Conservation (phyloP, 1,139 yeast genomes). For the Debaryomyces nepalensis region DNA sequence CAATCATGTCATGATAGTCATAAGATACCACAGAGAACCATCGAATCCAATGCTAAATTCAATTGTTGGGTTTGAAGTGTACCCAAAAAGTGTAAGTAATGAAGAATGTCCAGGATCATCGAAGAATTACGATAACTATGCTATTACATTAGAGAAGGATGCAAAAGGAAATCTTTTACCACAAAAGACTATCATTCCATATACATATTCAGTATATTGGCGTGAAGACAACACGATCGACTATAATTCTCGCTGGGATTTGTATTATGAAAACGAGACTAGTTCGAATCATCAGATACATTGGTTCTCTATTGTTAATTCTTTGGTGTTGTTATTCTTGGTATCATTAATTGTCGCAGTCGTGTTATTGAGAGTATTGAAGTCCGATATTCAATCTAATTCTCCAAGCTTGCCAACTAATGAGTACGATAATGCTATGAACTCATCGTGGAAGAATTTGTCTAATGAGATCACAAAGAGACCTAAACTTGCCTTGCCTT, state of each 20-base stretch:
- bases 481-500: slow-evolving; percentile 50
- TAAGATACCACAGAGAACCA: slow-evolving; percentile 68
- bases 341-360: slow-evolving; percentile 67
- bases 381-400: slow-evolving; percentile 37
- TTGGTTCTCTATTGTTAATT: slow-evolving; percentile 72
- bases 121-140: slow-evolving; percentile 58
- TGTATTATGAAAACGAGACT: slow-evolving; percentile 65
- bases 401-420: slow-evolving; percentile 24
- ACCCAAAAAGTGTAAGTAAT: slow-evolving; percentile 79
- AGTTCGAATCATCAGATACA: slow-evolving; percentile 55
- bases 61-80: slow-evolving; percentile 89
- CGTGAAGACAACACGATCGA: slow-evolving; percentile 73
- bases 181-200: slow-evolving; percentile 55
- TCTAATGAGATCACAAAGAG: slow-evolving; percentile 57
- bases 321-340: slow-evolving; percentile 61
- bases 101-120: slow-evolving; percentile 72
- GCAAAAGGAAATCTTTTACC: slow-evolving; percentile 23
- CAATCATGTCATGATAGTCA: slow-evolving; percentile 81
- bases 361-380: slow-evolving; percentile 58
- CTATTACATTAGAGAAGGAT: slow-evolving; percentile 35
- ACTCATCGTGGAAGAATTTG: slow-evolving; percentile 54
- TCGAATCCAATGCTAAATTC: slow-evolving; percentile 46
- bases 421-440: slow-evolving; percentile 14
- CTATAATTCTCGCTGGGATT: slow-evolving; percentile 76
- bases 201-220: slow-evolving; percentile 89